A percentile compares a stretch with the other conserved stretches of the same genome.
phyloP scores from a whole-genome alignment of 805 yeast genomes.

The Pichia pseudocactophila region DNA sequence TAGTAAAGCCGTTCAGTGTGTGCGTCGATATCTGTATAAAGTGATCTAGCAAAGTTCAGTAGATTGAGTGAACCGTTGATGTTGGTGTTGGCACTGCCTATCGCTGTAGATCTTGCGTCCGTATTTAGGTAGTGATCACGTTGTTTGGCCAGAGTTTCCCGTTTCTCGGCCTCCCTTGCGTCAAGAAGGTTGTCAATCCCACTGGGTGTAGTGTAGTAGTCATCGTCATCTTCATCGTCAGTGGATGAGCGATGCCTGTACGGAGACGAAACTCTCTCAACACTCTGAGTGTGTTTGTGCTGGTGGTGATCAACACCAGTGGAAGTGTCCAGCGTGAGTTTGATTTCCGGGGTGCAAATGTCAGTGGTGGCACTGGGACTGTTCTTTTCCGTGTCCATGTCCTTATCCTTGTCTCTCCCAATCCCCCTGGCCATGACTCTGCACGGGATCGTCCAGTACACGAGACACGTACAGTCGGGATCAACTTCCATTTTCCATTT shows the following conservation, averaged over 20 bases:
- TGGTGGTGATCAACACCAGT: not conserved
- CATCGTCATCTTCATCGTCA: not conserved
- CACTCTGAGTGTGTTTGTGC: not conserved
- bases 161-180: slow-evolving; percentile 3
- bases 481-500: no score
- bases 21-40: slow-evolving; percentile 3
- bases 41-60: not conserved
- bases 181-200: not conserved
- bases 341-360: not conserved
- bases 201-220: not conserved
- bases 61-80: no score
- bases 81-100: not conserved
- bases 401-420: not conserved
- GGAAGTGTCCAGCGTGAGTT: not conserved
- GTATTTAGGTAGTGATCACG: slow-evolving; percentile 4
- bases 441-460: no score
- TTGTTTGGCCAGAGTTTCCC: slow-evolving; percentile 3
- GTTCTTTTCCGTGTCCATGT: not conserved
- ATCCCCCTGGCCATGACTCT: no score
- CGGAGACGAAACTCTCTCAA: not conserved
- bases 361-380: no score
- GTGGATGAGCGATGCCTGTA: not conserved
- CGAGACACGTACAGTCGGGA: no score
- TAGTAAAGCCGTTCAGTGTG: slow-evolving; percentile 10
- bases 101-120: not conserved